Percentiles rank a stretch among this genome's conserved stretches.
phyloP scores from a whole-genome alignment of 306 rosid species.

The Quercus parvula region DNA sequence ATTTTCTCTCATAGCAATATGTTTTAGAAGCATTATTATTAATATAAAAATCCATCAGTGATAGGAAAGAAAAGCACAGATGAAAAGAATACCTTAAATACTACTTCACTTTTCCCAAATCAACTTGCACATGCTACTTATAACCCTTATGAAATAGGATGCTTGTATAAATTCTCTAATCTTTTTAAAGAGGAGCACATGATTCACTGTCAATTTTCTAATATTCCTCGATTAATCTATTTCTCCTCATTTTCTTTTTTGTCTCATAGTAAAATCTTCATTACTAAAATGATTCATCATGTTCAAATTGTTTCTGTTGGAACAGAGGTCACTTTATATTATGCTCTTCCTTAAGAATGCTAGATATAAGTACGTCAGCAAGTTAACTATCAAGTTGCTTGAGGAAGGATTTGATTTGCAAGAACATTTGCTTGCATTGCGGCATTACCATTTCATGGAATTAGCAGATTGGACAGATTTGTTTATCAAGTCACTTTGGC shows the following conservation, averaged over 20 bases:
- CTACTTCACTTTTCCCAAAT: not conserved
- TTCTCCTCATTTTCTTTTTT: not conserved
- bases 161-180: not conserved
- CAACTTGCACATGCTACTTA: not conserved
- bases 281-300: conserved; percentile 19
- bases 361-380: conserved; percentile 92
- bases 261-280: conserved; percentile 1
- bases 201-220: not conserved
- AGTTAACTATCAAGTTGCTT: conserved; percentile 75
- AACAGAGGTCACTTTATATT: conserved; percentile 10
- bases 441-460: conserved; percentile 94
- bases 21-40: not conserved
- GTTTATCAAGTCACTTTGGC: conserved; percentile 85
- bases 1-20: not conserved
- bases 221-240: not conserved
- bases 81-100: not conserved
- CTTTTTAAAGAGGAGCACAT: not conserved
- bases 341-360: conserved; percentile 46
- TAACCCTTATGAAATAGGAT: not conserved
- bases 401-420: conserved; percentile 86
- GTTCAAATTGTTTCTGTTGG: conserved; percentile 18
- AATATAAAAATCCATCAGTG: not conserved
- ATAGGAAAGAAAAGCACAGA: not conserved
- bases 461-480: conserved; percentile 95
- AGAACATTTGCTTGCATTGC: conserved; percentile 82